A percentile compares a stretch with the other conserved stretches of the same genome.
phyloP scores from a whole-genome alignment of 345 rosid species.

The Odontarrhena argentea region DNA sequence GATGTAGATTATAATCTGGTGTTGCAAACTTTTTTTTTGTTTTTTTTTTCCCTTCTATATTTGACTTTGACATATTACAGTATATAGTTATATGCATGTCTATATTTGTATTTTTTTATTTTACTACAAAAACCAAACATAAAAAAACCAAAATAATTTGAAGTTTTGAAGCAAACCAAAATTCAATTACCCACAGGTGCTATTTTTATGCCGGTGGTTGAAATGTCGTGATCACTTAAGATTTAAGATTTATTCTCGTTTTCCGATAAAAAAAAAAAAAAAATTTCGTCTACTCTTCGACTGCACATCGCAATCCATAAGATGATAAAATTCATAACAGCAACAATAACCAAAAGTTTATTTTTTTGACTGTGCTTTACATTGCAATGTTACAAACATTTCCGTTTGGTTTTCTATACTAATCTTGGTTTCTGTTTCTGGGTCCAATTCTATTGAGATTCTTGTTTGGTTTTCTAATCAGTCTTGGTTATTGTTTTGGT shows the following conservation, averaged over 20 bases:
- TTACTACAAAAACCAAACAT: too few species aligned
- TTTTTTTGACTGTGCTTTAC: not conserved
- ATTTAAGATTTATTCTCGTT: constrained; percentile 37
- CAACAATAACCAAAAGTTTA: not conserved
- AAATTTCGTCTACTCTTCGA: constrained; percentile 28
- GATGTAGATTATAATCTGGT: too few species aligned
- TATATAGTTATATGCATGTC: too few species aligned
- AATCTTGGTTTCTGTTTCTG: too few species aligned
- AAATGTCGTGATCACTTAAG: constrained; percentile 51
- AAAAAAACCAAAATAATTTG: too few species aligned
- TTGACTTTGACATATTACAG: too few species aligned
- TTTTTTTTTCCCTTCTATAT: too few species aligned
- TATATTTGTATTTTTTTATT: too few species aligned
- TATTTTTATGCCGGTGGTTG: constrained; percentile 18
- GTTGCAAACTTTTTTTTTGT: too few species aligned
- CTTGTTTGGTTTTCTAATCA: not conserved
- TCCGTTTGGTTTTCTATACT: not conserved
- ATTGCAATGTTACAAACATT: not conserved
- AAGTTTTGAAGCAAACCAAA: too few species aligned
- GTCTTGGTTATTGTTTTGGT: constrained; percentile 7
- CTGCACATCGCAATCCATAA: constrained; percentile 23
- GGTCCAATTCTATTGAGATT: not conserved
- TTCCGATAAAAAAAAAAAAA: too few species aligned
- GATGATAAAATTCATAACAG: not conserved
- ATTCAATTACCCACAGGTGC: too few species aligned